Percentiles rank a stretch among this genome's conserved stretches.
phyloP scores from a whole-genome alignment of 139 green algal species.

The Chlamydomonas urium region DNA sequence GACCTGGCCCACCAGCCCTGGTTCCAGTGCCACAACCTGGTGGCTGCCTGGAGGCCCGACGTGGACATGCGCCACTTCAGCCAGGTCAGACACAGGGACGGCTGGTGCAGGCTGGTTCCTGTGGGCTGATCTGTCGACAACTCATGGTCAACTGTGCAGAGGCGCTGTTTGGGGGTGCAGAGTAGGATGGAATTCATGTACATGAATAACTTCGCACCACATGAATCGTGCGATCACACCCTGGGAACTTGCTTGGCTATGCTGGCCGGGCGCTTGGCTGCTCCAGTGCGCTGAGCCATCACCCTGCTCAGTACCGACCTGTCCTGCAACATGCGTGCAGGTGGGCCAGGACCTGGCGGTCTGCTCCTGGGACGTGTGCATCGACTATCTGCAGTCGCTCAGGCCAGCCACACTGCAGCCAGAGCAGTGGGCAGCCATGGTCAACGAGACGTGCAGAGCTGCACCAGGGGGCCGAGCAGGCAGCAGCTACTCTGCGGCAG shows the following conservation, averaged over 20 bases:
- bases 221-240: no score
- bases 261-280: no score
- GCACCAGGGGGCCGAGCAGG: neutral
- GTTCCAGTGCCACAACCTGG: slow-evolving; percentile 28
- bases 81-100: neutral
- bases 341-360: neutral
- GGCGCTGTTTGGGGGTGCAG: neutral
- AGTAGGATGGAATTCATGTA: neutral
- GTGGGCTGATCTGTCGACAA: neutral
- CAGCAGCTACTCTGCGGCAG: neutral
- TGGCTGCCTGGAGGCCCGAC: slow-evolving; percentile 26
- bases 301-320: no score
- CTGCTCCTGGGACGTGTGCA: neutral
- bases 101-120: neutral
- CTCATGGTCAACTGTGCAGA: neutral
- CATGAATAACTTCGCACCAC: neutral
- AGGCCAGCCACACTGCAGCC: slow-evolving; percentile 16
- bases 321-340: no score
- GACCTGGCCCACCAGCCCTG: slow-evolving; percentile 45
- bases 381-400: slow-evolving; percentile 38
- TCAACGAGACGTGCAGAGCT: slow-evolving; percentile 19
- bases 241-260: no score
- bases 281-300: no score
- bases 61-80: slow-evolving; percentile 36
- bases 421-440: slow-evolving; percentile 28